phyloP scores from a whole-genome alignment of 345 rosid species.

The Anacardium occidentale region DNA sequence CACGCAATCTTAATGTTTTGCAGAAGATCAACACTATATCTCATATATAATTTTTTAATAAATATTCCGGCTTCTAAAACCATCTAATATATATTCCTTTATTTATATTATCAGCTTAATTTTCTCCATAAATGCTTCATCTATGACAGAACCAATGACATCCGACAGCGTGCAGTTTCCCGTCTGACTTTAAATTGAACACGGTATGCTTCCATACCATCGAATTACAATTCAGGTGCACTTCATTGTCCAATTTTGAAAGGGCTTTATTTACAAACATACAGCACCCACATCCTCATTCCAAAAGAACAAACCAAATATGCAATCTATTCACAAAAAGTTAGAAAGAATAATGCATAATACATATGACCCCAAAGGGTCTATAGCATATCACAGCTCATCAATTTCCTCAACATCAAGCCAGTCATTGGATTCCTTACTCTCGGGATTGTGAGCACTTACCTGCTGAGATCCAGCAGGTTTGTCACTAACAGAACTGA shows the following conservation, averaged over 20 bases:
- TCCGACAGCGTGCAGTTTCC: neutral
- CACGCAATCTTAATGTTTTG: too few relatives aligned
- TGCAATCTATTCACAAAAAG: constrained; percentile 35
- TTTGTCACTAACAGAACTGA: constrained; percentile 30
- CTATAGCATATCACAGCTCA: constrained; percentile 31
- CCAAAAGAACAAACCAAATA: constrained; percentile 25
- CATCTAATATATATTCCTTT: neutral
- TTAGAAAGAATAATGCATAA: constrained; percentile 17
- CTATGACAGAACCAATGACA: neutral
- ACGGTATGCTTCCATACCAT: neutral
- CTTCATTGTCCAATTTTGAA: constrained; percentile 26
- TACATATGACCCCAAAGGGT: constrained; percentile 12
- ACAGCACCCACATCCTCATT: constrained; percentile 27
- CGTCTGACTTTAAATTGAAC: neutral
- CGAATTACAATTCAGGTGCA: neutral
- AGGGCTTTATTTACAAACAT: constrained; percentile 46
- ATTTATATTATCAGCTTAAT: neutral
- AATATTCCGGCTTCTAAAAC: neutral
- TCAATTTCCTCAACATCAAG: constrained; percentile 64
- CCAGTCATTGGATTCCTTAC: constrained; percentile 70
- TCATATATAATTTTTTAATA: neutral
- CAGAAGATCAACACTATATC: too few relatives aligned
- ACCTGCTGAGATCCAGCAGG: constrained; percentile 36
- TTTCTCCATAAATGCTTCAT: neutral
- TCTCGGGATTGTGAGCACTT: constrained; percentile 41